These are phyloP conservation scores for Epichloe bromicola DNA, from an alignment of 2,329 filamentous ascomycete species.

Conservation along the genomic window DNA sequence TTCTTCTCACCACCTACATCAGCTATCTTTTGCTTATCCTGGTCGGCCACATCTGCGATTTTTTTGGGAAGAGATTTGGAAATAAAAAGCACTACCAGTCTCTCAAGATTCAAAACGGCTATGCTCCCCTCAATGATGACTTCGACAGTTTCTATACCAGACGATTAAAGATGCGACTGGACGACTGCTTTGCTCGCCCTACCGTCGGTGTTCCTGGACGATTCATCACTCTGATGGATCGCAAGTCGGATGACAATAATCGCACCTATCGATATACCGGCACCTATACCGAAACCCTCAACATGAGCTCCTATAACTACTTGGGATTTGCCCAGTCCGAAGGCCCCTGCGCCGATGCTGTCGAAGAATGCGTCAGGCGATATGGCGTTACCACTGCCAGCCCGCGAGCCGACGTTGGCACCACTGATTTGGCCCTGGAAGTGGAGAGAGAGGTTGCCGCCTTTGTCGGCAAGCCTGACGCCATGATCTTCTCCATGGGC, in stretches of 20 bases:
- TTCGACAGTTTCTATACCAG: slow-evolving; percentile 98
- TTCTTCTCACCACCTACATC: slow-evolving; percentile 93
- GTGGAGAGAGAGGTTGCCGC: slow-evolving; percentile 80
- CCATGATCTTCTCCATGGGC: slow-evolving; percentile 98
- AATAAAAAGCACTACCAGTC: slow-evolving; percentile 71
- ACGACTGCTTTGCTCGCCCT: slow-evolving; percentile 90
- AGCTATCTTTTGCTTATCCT: slow-evolving; percentile 94
- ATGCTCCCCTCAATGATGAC: slow-evolving; percentile 85
- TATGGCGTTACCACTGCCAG: slow-evolving; percentile 77
- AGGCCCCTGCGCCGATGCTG: slow-evolving; percentile 86
- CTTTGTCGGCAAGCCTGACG: slow-evolving; percentile 87
- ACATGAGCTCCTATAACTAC: slow-evolving; percentile 99
- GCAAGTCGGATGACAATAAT: slow-evolving; percentile 85
- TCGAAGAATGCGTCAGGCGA: slow-evolving; percentile 72
- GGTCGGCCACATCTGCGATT: slow-evolving; percentile 90
- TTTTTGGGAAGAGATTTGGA: slow-evolving; percentile 96
- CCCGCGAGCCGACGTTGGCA: slow-evolving; percentile 72
- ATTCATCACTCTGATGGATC: slow-evolving; percentile 85
- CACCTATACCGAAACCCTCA: slow-evolving; percentile 85
- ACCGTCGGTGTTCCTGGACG: slow-evolving; percentile 88
- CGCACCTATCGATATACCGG: slow-evolving; percentile 79
- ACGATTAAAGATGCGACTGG: slow-evolving; percentile 82
- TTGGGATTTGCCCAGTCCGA: slow-evolving; percentile 96
- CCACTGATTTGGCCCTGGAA: slow-evolving; percentile 74
- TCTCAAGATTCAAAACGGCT: slow-evolving; percentile 72